phyloP scores from a whole-genome alignment of 345 rosid genomes.

The Pistacia vera region DNA sequence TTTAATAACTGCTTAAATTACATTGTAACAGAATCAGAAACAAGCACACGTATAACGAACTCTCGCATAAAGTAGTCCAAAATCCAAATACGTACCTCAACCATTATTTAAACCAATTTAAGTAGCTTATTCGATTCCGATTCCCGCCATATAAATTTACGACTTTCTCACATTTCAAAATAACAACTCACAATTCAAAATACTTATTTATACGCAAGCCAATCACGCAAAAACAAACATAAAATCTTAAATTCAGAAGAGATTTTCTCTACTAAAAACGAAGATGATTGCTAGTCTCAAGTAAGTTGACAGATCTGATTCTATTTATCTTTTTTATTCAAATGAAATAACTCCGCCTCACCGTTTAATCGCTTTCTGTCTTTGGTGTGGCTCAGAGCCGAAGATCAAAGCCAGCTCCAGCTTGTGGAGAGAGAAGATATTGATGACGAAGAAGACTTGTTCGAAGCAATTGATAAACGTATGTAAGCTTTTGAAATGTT shows the following conservation, averaged over 20 bases:
- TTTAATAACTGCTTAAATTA: background rate
- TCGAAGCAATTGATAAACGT: conserved; percentile 82
- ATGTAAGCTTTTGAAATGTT: conserved; percentile 33
- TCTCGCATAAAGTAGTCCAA: background rate
- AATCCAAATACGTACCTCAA: background rate
- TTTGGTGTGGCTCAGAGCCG: conserved; percentile 48
- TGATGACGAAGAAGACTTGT: conserved; percentile 70
- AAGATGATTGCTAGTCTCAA: conserved; percentile 76
- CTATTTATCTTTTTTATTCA: conserved; percentile 11
- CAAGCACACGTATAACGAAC: too few relatives aligned
- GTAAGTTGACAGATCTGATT: conserved; percentile 38
- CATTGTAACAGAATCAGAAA: background rate
- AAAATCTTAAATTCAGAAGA: background rate
- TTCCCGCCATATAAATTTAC: conserved; percentile 48
- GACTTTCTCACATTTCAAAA: background rate
- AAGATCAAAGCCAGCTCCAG: conserved; percentile 69
- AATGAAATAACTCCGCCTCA: conserved; percentile 1
- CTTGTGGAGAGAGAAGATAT: conserved; percentile 70
- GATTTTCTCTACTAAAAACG: conserved; percentile 14
- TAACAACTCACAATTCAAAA: conserved; percentile 21
- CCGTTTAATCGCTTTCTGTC: background rate
- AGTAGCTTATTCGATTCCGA: background rate
- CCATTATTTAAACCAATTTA: background rate
- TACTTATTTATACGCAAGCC: background rate
- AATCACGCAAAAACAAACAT: background rate